Base-by-base conservation (phyloP, 257 asterid species). In the Ehretia macrophylla region DNA sequence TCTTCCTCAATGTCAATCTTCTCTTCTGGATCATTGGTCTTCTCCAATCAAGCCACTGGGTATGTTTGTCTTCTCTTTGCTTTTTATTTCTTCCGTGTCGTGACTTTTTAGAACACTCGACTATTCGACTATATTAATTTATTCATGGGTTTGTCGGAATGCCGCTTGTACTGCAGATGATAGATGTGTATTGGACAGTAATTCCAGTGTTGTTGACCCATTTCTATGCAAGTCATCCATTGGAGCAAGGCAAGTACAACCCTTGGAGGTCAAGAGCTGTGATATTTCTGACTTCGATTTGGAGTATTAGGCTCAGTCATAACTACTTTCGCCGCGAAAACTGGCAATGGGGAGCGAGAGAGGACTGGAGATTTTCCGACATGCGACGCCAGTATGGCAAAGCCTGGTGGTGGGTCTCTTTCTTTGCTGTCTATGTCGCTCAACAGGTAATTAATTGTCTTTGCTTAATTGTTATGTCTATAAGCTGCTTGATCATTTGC, bases 321-420 rank as follows among this genome's bases (percentile, higher is more conserved):
- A 92, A 84, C 77, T 92, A 92, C 80, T 92, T 88, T 72, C 97
- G 99, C 66, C 93, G 99, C 1, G 97, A 92, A 56, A 75, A 75
- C 32, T 92, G 99, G 97, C 95, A 86, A 62, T 92, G 95, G 92
- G 97, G 97, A 23, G 85, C 79, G 32, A 80, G 91, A 56, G 96
- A 92, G 70, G 99, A 88, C 70, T 92, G 97, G 99, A 79, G 99
- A 56, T 88, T 88, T 50, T 75, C 75, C 23, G 95, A 88, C 73
- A 66, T 92, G 86, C 72, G 80, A 44, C 69, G 32, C 3, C 87
- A 84, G 72, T 88, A 76, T 17, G 91, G 95, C 17, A 58, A 72
- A 17, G 65, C 71, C 58, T 92, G 97, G 97, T 92, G 99, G 97
- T 88, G 99, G 99, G 52, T 83, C 56, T 92, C 99, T 18, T 81